Evolutionary conservation across 148 eudicot species (phyloP).

Genomic region (Arbutus unedo): DNA sequence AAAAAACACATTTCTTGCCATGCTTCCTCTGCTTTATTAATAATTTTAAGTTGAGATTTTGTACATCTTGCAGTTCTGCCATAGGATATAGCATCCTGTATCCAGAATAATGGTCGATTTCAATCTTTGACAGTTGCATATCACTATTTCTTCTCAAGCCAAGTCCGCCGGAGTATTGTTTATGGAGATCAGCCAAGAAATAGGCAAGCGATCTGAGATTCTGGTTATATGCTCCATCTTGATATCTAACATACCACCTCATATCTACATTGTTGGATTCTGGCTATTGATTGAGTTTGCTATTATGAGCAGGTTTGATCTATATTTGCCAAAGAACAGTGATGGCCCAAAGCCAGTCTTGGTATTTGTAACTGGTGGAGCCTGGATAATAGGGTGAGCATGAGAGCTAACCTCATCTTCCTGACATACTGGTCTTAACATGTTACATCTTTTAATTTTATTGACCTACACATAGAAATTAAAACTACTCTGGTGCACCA

Average conservation of each 20-base stretch:
- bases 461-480: not conserved
- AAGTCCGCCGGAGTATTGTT: constrained; percentile 68
- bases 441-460: not conserved
- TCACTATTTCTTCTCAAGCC: constrained; percentile 69
- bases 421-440: not conserved
- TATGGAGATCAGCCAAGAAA: constrained; percentile 97
- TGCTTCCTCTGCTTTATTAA: not conserved
- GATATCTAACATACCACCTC: not conserved
- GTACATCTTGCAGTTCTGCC: not conserved
- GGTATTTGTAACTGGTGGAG: constrained; percentile 95
- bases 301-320: constrained; percentile 70
- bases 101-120: constrained; percentile 10
- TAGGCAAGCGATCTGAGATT: constrained; percentile 43
- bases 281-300: constrained; percentile 11
- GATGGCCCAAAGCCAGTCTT: constrained; percentile 75
- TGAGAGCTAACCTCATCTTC: not conserved
- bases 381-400: constrained; percentile 99
- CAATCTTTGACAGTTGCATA: constrained; percentile 58
- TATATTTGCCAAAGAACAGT: constrained; percentile 61
- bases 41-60: not conserved
- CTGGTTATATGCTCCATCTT: not conserved
- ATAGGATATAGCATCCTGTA: constrained; percentile 10
- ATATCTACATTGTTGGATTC: not conserved
- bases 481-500: not conserved
- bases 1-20: not conserved